Evolutionary conservation across 78 protist genomes (phyloP).

Genomic region (Tieghemostelium lacteum): DNA sequence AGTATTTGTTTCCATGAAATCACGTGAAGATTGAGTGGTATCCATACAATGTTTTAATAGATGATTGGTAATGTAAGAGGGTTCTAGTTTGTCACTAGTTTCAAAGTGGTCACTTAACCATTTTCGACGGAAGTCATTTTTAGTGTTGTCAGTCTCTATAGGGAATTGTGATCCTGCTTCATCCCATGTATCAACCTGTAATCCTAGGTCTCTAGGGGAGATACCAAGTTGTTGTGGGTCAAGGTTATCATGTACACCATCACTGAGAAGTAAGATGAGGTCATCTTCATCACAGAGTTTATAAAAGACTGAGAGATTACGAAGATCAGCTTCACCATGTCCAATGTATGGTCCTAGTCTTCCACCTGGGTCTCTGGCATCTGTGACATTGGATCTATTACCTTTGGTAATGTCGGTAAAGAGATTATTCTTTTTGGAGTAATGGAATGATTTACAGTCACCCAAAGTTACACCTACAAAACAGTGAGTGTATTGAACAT

Average conservation of each 20-base stretch:
- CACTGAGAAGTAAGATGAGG: constrained; percentile 46
- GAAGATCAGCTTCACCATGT: constrained; percentile 63
- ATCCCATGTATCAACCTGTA: constrained; percentile 55
- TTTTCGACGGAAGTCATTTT: constrained; percentile 27
- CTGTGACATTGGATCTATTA: constrained; percentile 60
- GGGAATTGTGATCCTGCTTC: constrained; percentile 29
- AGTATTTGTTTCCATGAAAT: constrained; percentile 76
- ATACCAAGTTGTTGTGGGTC: constrained; percentile 68
- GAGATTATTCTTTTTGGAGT: constrained; percentile 23
- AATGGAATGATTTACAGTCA: constrained; percentile 77
- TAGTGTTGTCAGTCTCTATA: constrained; percentile 31
- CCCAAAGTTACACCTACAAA: constrained; percentile 70
- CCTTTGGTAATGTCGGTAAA: constrained; percentile 79
- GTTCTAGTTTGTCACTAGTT: neutral
- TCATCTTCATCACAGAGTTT: constrained; percentile 71
- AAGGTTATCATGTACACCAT: constrained; percentile 80
- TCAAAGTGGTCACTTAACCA: constrained; percentile 46
- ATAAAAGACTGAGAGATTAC: constrained; percentile 59
- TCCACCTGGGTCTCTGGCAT: constrained; percentile 83
- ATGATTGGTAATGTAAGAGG: constrained; percentile 10
- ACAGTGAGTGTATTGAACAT: constrained; percentile 1
- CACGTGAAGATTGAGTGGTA: constrained; percentile 56
- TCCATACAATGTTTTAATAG: constrained; percentile 62
- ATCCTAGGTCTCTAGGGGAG: constrained; percentile 35
- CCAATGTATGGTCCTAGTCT: constrained; percentile 68